Conservation (phyloP, 768 basidiomycete species). For the Mycena amicta region DNA sequence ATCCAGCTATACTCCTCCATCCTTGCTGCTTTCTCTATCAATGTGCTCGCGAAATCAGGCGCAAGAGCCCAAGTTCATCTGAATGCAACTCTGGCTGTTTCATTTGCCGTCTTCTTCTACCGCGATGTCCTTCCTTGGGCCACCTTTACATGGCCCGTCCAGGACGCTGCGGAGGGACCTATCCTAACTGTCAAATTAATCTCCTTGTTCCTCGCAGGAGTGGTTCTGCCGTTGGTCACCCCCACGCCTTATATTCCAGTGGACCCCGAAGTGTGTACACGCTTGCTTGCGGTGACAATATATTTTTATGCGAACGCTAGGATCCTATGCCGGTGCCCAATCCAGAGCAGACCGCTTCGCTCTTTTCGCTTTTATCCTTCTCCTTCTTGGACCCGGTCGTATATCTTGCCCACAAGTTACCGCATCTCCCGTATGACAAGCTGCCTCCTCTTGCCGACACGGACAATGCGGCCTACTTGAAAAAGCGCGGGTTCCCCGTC, state of each 20-base stretch:
- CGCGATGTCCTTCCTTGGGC: slow-evolving; percentile 62
- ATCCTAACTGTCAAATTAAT: slow-evolving; percentile 54
- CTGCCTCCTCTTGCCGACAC: slow-evolving; percentile 63
- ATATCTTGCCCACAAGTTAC: slow-evolving; percentile 40
- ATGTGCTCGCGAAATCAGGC: neutral
- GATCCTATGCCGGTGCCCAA: slow-evolving; percentile 36
- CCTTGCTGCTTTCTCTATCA: slow-evolving; percentile 1
- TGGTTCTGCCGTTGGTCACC: slow-evolving; percentile 53
- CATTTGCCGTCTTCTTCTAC: slow-evolving; percentile 49
- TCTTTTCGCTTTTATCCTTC: slow-evolving; percentile 46
- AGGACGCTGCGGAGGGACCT: slow-evolving; percentile 46
- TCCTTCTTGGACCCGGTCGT: slow-evolving; percentile 58
- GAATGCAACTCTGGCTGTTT: slow-evolving; percentile 32
- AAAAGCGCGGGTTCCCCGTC: slow-evolving; percentile 19
- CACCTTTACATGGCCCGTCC: slow-evolving; percentile 47
- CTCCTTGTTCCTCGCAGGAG: slow-evolving; percentile 43
- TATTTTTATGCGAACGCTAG: slow-evolving; percentile 16
- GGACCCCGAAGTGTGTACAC: slow-evolving; percentile 44
- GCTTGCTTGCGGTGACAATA: slow-evolving; percentile 1
- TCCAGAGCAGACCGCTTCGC: slow-evolving; percentile 54
- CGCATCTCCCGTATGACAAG: slow-evolving; percentile 52
- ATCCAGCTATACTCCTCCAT: slow-evolving; percentile 9
- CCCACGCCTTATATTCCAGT: slow-evolving; percentile 57
- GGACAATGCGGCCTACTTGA: slow-evolving; percentile 13
- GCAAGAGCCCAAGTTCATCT: slow-evolving; percentile 24